Base-by-base conservation (phyloP, 2,329 filamentous ascomycete genomes). In the Cryphonectria nitschkei region DNA sequence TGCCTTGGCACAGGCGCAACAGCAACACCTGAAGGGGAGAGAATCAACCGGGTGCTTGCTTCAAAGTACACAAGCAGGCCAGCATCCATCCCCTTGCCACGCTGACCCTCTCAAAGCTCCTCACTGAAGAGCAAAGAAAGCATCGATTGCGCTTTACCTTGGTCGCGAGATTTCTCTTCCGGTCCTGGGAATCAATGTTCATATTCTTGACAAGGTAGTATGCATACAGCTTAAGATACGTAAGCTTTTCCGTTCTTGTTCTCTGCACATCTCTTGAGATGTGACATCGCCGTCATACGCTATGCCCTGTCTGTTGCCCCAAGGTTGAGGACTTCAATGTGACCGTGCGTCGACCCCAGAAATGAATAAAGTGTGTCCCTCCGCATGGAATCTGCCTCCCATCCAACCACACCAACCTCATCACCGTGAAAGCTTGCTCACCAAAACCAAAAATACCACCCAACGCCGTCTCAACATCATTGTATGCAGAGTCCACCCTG, bases 211-310 rank as follows among this genome's bases (percentile, higher is more conserved):
- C 65, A 68, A 52, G 56, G 61, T 70, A 68, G 19, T 68, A 72
- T 68, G 65, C 26, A 70, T 72, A 50, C 68, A 50, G 34, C 46
- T 46, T 72, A 72, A 68, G 52, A 70, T 72, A 70, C 65, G 70
- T 61, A 32, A 34, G 8, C 46, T 11, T 50, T 29, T 34, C 68
- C 32, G 37, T 34, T 68, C 41, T 61, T 56, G 22, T 65, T 19
- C 46, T 64, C 43, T 63, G n/a, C 56, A 58, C 50, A 54, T 43
- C 3, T 58, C 26, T 50, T 50, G 50, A 69, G 68, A 50, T 62
- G 62, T 62, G 61, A 64, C 26, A 26, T 37, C 14, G 56, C 69
- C 34, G 41, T 50, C 29, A 52, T 29, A 26, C 39, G 19, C 56
- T 43, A 32, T 29, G 52, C 26, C 62, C 62, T 8, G 41, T 41